Evolutionary conservation across 2,329 filamentous ascomycete genomes (phyloP).

Genomic region (Monilinia vaccinii-corymbosi): DNA sequence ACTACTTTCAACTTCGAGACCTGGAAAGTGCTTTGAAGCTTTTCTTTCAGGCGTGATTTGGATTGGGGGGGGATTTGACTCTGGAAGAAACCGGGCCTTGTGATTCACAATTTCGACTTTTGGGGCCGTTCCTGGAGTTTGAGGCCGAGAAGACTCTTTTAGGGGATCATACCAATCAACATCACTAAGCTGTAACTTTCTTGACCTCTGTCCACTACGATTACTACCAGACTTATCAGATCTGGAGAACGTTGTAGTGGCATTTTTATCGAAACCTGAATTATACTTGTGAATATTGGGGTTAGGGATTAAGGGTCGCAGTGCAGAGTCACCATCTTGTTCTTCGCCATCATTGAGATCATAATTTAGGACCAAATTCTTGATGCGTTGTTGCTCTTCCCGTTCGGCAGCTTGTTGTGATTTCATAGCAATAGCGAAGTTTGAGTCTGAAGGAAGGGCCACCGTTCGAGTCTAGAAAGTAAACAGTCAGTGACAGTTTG

Average conservation of each 20-base stretch:
- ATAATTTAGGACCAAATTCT: constrained; percentile 93
- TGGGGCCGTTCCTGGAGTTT: constrained; percentile 11
- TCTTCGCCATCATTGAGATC: constrained; percentile 82
- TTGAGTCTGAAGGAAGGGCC: constrained; percentile 82
- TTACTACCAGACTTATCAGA: constrained; percentile 31
- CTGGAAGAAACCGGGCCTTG: not conserved
- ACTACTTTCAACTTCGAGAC: not conserved
- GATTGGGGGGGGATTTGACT: not conserved
- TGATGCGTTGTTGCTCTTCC: constrained; percentile 97
- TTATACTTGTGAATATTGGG: constrained; percentile 44
- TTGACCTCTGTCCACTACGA: constrained; percentile 65
- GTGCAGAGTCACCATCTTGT: constrained; percentile 57
- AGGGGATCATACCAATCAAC: constrained; percentile 76
- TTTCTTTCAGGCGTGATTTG: not conserved
- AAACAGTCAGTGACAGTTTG: constrained; percentile 11
- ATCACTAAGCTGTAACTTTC: constrained; percentile 90
- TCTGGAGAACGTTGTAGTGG: constrained; percentile 24
- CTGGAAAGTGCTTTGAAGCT: not conserved
- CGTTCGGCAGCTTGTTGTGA: constrained; percentile 89
- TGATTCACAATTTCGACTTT: not conserved
- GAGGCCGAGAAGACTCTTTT: constrained; percentile 16
- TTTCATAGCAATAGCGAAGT: constrained; percentile 92
- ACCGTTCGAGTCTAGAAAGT: constrained; percentile 70
- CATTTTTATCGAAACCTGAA: constrained; percentile 49
- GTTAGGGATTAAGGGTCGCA: constrained; percentile 36